Evolutionary conservation across 2,329 filamentous ascomycete genomes (phyloP), one percentile per base, ranked within the genome.

Genomic region (Monilinia fructicola): DNA sequence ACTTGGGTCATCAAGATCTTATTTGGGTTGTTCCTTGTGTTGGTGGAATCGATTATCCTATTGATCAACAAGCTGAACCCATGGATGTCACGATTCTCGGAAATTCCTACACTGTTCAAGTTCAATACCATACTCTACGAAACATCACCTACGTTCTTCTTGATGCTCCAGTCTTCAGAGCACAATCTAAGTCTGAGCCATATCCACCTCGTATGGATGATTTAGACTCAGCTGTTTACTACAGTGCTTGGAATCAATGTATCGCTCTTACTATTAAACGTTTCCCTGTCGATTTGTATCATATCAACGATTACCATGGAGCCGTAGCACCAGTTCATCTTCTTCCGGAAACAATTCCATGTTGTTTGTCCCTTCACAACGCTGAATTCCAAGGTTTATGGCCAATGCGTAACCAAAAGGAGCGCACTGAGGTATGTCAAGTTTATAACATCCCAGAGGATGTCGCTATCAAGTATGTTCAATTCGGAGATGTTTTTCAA

Each of bases 151-250:
- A 87, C 74, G 86, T 90, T 68, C 81, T 90, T 2, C 80, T 90
- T 12, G 87, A 90, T 44, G 69, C 71, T 38, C 71, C 71, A 0
- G 83, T 90, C 26, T 90, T 90, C 78, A 83, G 87, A 65, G 81
- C 85, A 68, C 87, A 90, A 73, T 84, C 84, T 3, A 84, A 84
- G 71, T 78, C 82, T 26, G 85, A 89, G 69, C 87, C 87, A 0
- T 90, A 90, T 72, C 87, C 87, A 21, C 80, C 86, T 48, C 83
- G 87, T 42, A 90, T 90, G 87, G 87, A 90, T 73, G 87, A 90
- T 73, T 79, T 90, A 64, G 85, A 88, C 69, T 86, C 83, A 69
- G 87, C 87, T 16, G 85, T 90, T 56, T 88, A 89, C 76, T 90
- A 90, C 74, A 88, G 85, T 2, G 86, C 86, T 3, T 90, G 87